A percentile compares a stretch with the other conserved stretches of the same genome.
These are phyloP conservation scores for Verticillium nubilum DNA, from an alignment of 2,329 filamentous ascomycete species.

Conservation along the genomic window DNA sequence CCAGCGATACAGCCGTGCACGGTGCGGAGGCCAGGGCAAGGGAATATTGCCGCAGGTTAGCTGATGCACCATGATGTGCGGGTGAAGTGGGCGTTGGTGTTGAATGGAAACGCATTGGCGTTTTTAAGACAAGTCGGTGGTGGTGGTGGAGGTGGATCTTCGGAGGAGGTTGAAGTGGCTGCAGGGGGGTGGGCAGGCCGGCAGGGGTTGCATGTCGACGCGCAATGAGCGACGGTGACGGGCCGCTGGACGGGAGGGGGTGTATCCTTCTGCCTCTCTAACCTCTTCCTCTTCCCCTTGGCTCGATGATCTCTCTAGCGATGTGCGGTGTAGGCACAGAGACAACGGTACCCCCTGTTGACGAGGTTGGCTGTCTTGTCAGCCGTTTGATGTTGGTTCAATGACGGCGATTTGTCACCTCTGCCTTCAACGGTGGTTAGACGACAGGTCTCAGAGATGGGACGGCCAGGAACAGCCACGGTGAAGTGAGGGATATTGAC, in stretches of 20 bases:
- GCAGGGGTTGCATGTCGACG: not conserved
- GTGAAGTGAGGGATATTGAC: not conserved
- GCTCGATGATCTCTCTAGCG: not conserved
- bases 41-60: constrained; percentile 11
- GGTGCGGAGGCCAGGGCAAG: constrained; percentile 6
- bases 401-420: not conserved
- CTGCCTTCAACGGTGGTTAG: not conserved
- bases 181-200: not conserved
- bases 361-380: not conserved
- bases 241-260: not conserved
- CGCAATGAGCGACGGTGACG: not conserved
- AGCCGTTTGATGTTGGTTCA: not conserved
- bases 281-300: constrained; percentile 22
- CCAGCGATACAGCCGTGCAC: constrained; percentile 11
- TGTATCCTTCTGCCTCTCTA: constrained; percentile 13
- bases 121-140: not conserved
- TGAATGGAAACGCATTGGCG: constrained; percentile 1
- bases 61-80: constrained; percentile 2
- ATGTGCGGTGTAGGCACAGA: not conserved
- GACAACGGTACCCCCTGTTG: not conserved
- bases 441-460: not conserved
- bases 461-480: not conserved
- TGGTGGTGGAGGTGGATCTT: not conserved
- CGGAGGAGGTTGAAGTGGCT: not conserved
- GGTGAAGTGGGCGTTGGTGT: not conserved